Percentiles rank a stretch among this genome's conserved stretches.
These are phyloP conservation scores for Magnolia officinalis DNA, from an alignment of 164 flowering plant genomes.

Conservation along the genomic window DNA sequence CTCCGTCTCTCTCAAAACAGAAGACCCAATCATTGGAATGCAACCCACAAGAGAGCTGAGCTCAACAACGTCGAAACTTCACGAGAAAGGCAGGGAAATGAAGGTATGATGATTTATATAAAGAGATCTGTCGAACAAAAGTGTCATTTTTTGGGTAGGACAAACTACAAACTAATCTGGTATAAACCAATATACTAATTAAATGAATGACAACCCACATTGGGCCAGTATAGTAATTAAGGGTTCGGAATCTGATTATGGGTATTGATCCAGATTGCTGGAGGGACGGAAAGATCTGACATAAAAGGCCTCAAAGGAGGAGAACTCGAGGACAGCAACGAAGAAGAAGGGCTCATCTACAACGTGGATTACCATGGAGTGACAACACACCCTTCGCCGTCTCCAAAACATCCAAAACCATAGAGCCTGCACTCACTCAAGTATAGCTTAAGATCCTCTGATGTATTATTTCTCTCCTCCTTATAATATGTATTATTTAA, in stretches of 20 bases:
- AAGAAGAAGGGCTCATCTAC: constrained; percentile 39
- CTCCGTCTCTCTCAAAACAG: constrained; percentile 7
- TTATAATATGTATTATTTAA: too few species aligned
- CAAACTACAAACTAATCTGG: neutral
- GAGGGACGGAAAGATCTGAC: constrained; percentile 6
- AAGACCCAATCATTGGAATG: constrained; percentile 11
- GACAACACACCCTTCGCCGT: constrained; percentile 61
- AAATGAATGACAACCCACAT: too few species aligned
- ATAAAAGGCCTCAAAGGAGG: constrained; percentile 6
- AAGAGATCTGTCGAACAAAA: neutral
- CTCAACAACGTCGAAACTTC: constrained; percentile 2
- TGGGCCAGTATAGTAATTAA: too few species aligned
- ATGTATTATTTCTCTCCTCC: neutral
- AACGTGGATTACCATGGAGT: constrained; percentile 70
- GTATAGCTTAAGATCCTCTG: neutral
- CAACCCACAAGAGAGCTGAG: constrained; percentile 12
- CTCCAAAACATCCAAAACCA: constrained; percentile 53
- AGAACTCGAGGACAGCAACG: constrained; percentile 4
- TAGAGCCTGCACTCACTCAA: constrained; percentile 1
- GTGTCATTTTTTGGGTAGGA: neutral
- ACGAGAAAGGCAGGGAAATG: neutral
- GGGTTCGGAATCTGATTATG: neutral
- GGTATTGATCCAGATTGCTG: constrained; percentile 27
- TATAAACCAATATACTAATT: too few species aligned
- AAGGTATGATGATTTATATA: constrained; percentile 17